Evolutionary conservation across 805 yeast genomes (phyloP), one percentile per base, ranked within the genome.

Genomic region (Zygoascus bituminiphila): DNA sequence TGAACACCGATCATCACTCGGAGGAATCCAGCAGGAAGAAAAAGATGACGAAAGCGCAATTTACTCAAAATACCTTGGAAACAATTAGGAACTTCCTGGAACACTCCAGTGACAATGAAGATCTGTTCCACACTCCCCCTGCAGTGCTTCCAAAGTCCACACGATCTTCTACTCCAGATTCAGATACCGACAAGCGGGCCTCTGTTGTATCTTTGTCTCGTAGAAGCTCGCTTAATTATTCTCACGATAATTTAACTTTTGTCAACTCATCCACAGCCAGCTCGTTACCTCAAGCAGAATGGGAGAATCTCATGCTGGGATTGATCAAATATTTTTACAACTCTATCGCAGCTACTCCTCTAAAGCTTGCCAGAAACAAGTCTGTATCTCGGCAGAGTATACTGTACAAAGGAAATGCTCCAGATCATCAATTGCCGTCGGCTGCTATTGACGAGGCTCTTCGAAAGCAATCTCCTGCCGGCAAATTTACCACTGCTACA

Each of bases 1-100:
- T 85, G 45, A 87, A 87, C 62, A 84, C 95, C 0, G 88, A 88
- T 49, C 69, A 84, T 42, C 87, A 86, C 65, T 79, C 82, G 49
- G 56, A 70, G 37, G 73, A 70, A 31, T 59, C 50, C 8, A 45
- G 46, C 14, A 26, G 15, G 17, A 41, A 64, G 58, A 46, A 70
- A 63, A 48, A 54, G 52, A 44, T 69, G 67, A 38, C 54, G 65
- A 63, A 59, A 70, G 75, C 57, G 2, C 57, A 53, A 40, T 58
- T 57, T 47, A 59, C 57, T 24, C 57, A 53, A 23, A 54, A 56
- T 25, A 57, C 62, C 0, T 44, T 56, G 31, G 47, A 47, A 3
- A 51, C 62, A 1, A 48, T 58, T 46, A 38, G 31, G 31, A 44
- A 15, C 36, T 51, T 54, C 19, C 49, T 29, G 8, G 33, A 29